A percentile compares a stretch with the other conserved stretches of the same genome.
Conservation (phyloP, 2,329 filamentous ascomycete genomes). For the Alternaria hordeiaustralica region DNA sequence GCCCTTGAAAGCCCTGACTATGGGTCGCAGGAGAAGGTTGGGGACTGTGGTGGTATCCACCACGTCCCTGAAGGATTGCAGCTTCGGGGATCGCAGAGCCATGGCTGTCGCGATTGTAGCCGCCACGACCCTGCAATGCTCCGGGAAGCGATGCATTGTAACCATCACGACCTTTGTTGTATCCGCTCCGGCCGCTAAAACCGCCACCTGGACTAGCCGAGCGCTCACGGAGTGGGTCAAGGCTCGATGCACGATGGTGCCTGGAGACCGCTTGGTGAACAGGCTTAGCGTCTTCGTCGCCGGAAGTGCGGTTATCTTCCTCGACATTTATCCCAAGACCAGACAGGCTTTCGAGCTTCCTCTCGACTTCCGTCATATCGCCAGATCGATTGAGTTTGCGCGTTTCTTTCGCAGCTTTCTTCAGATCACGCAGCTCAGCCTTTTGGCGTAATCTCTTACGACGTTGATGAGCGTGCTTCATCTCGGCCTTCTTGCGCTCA, state of each 20-base stretch:
- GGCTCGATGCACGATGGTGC: constrained; percentile 41
- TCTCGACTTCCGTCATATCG: constrained; percentile 37
- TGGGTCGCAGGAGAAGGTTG: constrained; percentile 24
- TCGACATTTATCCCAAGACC: constrained; percentile 46
- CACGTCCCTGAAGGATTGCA: constrained; percentile 24
- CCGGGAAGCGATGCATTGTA: constrained; percentile 42
- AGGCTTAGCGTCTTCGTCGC: constrained; percentile 40
- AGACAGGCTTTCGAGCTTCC: constrained; percentile 35
- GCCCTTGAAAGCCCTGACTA: constrained; percentile 32
- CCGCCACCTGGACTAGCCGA: constrained; percentile 41
- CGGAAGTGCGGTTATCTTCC: constrained; percentile 36
- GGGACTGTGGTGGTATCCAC: constrained; percentile 20
- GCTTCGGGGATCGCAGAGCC: constrained; percentile 28
- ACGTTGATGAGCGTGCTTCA: constrained; percentile 49
- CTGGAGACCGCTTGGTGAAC: constrained; percentile 34
- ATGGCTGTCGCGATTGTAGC: constrained; percentile 33
- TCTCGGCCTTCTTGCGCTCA: constrained; percentile 42
- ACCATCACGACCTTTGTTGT: constrained; percentile 45
- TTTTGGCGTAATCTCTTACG: constrained; percentile 46
- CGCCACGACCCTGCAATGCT: constrained; percentile 39
- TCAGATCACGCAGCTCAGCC: constrained; percentile 47
- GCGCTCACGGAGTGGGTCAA: constrained; percentile 35
- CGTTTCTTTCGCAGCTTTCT: constrained; percentile 43
- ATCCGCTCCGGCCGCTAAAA: constrained; percentile 41
- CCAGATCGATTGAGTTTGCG: constrained; percentile 27